Conservation (phyloP, 2,329 filamentous ascomycete genomes). For the Drechslerella coelobrocha region DNA sequence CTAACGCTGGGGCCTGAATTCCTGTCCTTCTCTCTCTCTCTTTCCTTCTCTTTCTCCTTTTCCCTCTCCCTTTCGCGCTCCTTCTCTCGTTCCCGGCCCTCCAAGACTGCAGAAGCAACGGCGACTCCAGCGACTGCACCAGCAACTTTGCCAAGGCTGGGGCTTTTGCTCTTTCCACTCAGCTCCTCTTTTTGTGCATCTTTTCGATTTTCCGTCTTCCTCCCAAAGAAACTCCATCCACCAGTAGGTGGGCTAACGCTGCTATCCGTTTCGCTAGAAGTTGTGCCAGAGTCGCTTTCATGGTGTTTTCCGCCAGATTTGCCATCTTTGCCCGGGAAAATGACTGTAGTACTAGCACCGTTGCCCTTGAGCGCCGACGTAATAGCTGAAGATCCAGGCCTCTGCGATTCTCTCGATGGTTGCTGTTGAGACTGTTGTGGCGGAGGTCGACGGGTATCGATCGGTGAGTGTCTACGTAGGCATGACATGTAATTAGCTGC, state of each 20-base stretch:
- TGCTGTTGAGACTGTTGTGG: slow-evolving; percentile 20
- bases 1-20: not conserved
- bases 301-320: not conserved
- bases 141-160: slow-evolving; percentile 14
- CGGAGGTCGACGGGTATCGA: slow-evolving; percentile 26
- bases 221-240: slow-evolving; percentile 15
- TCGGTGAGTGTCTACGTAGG: slow-evolving; percentile 40
- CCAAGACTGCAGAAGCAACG: slow-evolving; percentile 21
- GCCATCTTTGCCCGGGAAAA: slow-evolving; percentile 31
- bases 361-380: not conserved
- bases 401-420: slow-evolving; percentile 9
- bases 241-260: slow-evolving; percentile 29
- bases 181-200: slow-evolving; percentile 27
- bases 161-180: not conserved
- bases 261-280: slow-evolving; percentile 33
- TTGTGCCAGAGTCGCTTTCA: slow-evolving; percentile 28
- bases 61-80: slow-evolving; percentile 18
- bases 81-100: slow-evolving; percentile 24
- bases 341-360: slow-evolving; percentile 18
- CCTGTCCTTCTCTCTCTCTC: slow-evolving; percentile 13
- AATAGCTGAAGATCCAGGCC: not conserved
- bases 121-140: slow-evolving; percentile 11
- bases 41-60: slow-evolving; percentile 5
- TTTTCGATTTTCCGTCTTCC: slow-evolving; percentile 19
- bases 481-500: slow-evolving; percentile 38